Evolutionary conservation across 148 eudicot genomes (phyloP), one percentile per base, ranked within the genome.

Genomic region (Spergularia marina): DNA sequence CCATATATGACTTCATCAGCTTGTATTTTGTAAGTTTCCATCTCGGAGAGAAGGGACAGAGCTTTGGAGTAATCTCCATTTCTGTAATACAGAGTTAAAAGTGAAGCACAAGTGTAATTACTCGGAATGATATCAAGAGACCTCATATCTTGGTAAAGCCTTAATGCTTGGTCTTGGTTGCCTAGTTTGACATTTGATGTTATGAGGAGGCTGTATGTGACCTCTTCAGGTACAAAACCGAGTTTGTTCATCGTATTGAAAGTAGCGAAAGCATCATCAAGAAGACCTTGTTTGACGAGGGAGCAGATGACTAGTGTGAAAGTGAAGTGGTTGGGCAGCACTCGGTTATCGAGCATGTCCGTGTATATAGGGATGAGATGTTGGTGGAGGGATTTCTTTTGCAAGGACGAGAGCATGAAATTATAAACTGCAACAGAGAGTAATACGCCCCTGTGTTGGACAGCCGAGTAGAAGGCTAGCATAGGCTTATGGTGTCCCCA

Each of bases 401-500:
- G 98, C 83, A 94, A 84, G 67, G 97, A 91, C 10, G 98, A 94
- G 51, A 94, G 81, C 90, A 94, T 91, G 73, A 94, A 94, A 86
- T 94, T 94, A 84, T 78, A 94, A 70, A 91, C 97, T n/a, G 93
- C 60, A 65, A 87, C 73, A 61, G 93, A 76, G 52, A 86, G 96
- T 34, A 80, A 21, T n/a, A 94, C 83, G 21, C 84, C 90, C 77
- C 96, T 81, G 73, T 92, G 91, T 71, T 84, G 85, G 52, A 91
- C 85, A 79, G 94, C 96, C 11, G 89, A 83, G 85, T 91, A 94
- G 79, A 94, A 94, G n/a, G 92, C 78, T 59, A 91, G 63, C 98
- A 94, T 94, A 75, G 96, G 84, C 79, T 84, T 89, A 82, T 90
- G 96, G 55, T 89, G 91, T 52, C 97, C 96, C 98, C 98, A 94